Evolutionary conservation across 2,329 filamentous ascomycete genomes (phyloP), one percentile per base, ranked within the genome.

Genomic region (Fusarium longipes): DNA sequence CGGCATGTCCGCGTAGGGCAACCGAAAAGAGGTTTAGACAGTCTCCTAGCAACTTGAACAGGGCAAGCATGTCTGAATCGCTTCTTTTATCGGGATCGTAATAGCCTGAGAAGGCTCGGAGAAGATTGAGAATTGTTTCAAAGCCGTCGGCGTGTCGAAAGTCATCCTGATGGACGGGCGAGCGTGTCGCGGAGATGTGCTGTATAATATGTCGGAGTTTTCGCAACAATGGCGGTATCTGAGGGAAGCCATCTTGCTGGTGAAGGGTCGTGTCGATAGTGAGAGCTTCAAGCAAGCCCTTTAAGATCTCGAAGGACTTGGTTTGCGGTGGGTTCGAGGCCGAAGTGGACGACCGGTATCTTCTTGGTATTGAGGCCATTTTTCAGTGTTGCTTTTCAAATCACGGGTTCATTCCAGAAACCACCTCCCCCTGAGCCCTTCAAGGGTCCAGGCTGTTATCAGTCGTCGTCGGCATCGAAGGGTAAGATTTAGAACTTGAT

Each of bases 61-160:
- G 82, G 42, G 84, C 83, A 57, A 83, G 80, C 76, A 89, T 91
- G 62, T 93, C 89, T 43, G 87, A 80, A 36, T 87, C 79, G 49
- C 80, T 86, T 74, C 86, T 84, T 74, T 85, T 88, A 57, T 82
- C 82, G n/a, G 86, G 88, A 72, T 92, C 87, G 79, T 95, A 96
- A 74, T 90, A 91, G 66, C 91, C 91, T 1, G 91, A 90, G 65
- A 93, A 88, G 53, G 87, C 85, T 58, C 89, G 86, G 22, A 96
- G 81, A 25, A 92, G 84, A 39, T 87, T 83, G 52, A 97, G 82
- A 22, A 97, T 80, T 40, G 85, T 84, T 71, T 93, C 87, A 77
- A 97, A 97, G 72, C 94, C 94, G 57, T 86, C 84, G 25, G 93
- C 85, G 74, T 92, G 88, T 68, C 94, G 88, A 76, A 97, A 97